These are phyloP conservation scores for Tetradesmus lagerheimii DNA, from an alignment of 139 green algal species.

Conservation along the genomic window DNA sequence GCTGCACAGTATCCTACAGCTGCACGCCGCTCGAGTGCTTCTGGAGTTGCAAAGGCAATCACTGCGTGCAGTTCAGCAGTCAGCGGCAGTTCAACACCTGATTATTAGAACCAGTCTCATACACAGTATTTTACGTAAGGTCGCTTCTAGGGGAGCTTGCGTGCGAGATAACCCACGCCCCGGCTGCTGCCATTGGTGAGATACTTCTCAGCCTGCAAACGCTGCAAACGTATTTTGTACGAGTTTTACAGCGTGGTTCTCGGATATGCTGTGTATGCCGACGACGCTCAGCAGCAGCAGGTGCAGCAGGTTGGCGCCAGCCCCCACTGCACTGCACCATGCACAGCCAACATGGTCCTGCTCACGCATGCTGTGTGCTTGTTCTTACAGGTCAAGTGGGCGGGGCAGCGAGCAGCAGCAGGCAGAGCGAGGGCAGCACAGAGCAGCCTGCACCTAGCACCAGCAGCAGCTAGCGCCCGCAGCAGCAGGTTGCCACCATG, in stretches of 20 bases:
- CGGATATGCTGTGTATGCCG: background rate
- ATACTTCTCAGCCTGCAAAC: background rate
- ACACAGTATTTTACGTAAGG: background rate
- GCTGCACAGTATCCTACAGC: too few species aligned
- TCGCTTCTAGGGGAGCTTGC: background rate
- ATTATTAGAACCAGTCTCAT: background rate
- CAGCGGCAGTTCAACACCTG: background rate
- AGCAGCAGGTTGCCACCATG: constrained; percentile 72
- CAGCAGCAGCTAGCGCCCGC: background rate
- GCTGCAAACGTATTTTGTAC: background rate
- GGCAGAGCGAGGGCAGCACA: too few species aligned
- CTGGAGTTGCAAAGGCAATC: background rate
- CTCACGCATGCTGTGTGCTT: background rate
- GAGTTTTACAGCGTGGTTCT: too few species aligned
- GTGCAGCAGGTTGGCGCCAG: background rate
- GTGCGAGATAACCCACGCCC: background rate
- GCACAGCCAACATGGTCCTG: background rate
- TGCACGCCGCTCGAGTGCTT: background rate
- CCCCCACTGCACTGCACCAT: background rate
- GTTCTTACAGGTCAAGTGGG: background rate
- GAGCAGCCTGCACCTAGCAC: background rate
- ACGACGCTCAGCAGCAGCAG: background rate
- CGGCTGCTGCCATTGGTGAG: background rate
- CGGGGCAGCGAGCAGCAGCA: background rate
- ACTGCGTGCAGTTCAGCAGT: background rate